Percentiles rank a stretch among this genome's conserved stretches.
These are phyloP conservation scores for Capsicum pubescens DNA, from an alignment of 257 asterid species.

Conservation along the genomic window DNA sequence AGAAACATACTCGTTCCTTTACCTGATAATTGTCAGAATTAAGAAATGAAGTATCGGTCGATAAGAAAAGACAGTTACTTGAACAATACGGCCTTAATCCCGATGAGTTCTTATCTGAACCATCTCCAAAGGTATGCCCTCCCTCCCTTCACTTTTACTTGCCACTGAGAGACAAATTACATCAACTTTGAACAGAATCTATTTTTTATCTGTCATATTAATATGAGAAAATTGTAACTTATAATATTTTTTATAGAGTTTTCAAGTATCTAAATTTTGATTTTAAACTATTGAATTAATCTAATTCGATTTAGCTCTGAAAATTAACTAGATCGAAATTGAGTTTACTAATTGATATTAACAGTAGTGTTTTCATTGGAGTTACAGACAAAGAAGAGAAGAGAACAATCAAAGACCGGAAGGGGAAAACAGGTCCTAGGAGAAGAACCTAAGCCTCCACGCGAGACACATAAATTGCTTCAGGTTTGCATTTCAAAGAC, in stretches of 20 bases:
- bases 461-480: constrained; percentile 96
- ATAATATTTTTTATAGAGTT: too few species aligned
- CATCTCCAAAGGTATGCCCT: constrained; percentile 62
- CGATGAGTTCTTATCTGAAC: constrained; percentile 67
- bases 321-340: neutral
- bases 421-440: constrained; percentile 35
- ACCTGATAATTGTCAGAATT: constrained; percentile 55
- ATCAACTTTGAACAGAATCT: too few species aligned
- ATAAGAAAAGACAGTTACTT: constrained; percentile 66
- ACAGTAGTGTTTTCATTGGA: neutral
- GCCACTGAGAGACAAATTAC: too few species aligned
- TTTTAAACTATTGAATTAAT: too few species aligned
- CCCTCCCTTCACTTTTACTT: neutral
- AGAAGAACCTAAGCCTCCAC: constrained; percentile 65
- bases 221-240: too few species aligned
- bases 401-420: constrained; percentile 48
- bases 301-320: too few species aligned
- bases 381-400: constrained; percentile 63
- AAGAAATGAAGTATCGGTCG: constrained; percentile 47
- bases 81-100: constrained; percentile 81
- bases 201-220: too few species aligned
- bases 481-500: constrained; percentile 56
- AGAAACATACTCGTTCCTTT: neutral
- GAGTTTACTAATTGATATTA: neutral
- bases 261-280: too few species aligned